These are phyloP conservation scores for Pseudoneurospora amorphoporcata DNA, from an alignment of 495 filamentous ascomycete species.

Conservation along the genomic window DNA sequence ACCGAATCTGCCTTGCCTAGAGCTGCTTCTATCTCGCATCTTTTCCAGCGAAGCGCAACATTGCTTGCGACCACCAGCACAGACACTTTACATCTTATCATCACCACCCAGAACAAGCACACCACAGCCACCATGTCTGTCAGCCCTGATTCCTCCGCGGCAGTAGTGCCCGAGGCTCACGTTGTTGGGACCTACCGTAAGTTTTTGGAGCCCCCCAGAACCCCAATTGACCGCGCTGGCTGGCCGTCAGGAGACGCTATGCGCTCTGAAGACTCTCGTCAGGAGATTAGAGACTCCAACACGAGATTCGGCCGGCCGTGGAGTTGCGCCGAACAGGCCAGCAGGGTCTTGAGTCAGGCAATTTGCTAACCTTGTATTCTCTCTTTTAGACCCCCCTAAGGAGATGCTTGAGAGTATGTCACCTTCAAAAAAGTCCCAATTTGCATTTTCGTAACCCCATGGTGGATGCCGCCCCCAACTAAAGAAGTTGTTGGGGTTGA, in stretches of 20 bases:
- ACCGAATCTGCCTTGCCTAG: not conserved
- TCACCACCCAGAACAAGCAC: not conserved
- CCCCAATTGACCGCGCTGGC: slow-evolving; percentile 2
- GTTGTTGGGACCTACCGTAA: slow-evolving; percentile 72
- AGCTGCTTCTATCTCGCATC: not conserved
- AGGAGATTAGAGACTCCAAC: not conserved
- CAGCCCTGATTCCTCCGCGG: slow-evolving; percentile 15
- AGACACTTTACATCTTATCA: not conserved
- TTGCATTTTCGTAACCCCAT: not conserved
- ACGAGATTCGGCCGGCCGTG: not conserved
- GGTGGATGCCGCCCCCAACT: not conserved
- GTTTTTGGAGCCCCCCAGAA: slow-evolving; percentile 6
- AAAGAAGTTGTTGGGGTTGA: slow-evolving; percentile 11
- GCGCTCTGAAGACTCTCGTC: not conserved
- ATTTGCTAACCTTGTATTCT: slow-evolving; percentile 6
- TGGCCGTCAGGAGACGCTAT: not conserved
- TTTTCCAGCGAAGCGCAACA: not conserved
- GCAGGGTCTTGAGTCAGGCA: not conserved
- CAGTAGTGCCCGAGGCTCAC: slow-evolving; percentile 77
- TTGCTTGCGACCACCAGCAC: not conserved
- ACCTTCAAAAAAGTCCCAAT: not conserved
- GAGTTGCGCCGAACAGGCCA: not conserved
- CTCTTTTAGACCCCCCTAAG: slow-evolving; percentile 35
- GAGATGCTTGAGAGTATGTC: slow-evolving; percentile 56
- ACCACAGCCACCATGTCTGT: not conserved